Percentiles rank a stretch among this genome's conserved stretches.
These are phyloP conservation scores for Talaromyces nanjingensis DNA, from an alignment of 495 filamentous ascomycete species.

Conservation along the genomic window DNA sequence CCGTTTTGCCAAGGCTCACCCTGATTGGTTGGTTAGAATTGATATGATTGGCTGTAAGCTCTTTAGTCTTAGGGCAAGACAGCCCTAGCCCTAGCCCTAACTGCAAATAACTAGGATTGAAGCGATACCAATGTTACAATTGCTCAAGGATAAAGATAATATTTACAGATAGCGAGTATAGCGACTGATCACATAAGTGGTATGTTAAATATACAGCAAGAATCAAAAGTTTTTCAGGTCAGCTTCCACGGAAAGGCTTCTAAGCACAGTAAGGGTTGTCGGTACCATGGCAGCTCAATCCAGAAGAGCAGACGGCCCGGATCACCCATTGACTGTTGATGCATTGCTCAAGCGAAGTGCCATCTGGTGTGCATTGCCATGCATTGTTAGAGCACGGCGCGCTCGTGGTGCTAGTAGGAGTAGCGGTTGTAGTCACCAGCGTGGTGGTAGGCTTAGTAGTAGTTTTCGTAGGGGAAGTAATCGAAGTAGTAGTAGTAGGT, in stretches of 20 bases:
- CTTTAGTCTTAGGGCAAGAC: neutral
- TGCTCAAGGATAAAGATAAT: no score
- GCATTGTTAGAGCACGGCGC: neutral
- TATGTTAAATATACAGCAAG: neutral
- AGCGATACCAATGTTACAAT: no score
- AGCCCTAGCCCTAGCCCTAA: neutral
- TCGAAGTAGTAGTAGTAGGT: neutral
- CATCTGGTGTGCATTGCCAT: conserved; percentile 5
- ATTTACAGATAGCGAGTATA: no score
- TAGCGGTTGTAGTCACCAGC: neutral
- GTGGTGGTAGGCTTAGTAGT: conserved; percentile 3
- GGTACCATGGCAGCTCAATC: neutral
- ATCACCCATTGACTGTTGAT: neutral
- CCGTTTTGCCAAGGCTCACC: neutral
- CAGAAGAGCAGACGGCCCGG: neutral
- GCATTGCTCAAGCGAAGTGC: conserved; percentile 2
- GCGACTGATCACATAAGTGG: no score
- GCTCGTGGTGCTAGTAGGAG: neutral
- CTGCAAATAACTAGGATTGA: neutral
- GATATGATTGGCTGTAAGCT: no score
- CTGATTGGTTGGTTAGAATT: neutral
- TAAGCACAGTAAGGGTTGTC: conserved; percentile 7
- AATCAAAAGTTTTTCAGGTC: neutral
- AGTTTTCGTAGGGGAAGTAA: neutral
- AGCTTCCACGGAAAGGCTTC: neutral